phyloP scores from a whole-genome alignment of 2,329 filamentous ascomycete genomes.

The Hansfordia pulvinata region DNA sequence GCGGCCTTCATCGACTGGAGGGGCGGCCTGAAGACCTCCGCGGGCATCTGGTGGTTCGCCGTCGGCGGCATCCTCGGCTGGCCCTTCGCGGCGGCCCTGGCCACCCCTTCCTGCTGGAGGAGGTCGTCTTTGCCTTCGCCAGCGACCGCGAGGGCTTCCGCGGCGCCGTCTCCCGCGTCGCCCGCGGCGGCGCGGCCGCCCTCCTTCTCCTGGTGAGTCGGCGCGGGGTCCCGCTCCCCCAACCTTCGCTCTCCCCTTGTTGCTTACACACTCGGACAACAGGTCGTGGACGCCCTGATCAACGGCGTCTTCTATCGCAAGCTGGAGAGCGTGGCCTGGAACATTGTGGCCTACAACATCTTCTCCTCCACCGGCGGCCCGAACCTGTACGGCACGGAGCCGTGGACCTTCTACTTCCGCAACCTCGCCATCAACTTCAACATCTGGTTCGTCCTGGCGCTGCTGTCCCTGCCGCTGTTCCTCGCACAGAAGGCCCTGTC shows the following conservation, averaged over 20 bases:
- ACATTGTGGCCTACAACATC: constrained; percentile 93
- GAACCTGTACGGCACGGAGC: constrained; percentile 87
- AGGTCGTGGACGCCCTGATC: constrained; percentile 56
- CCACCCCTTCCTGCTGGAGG: constrained; percentile 69
- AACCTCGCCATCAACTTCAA: constrained; percentile 94
- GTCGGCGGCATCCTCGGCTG: constrained; percentile 77
- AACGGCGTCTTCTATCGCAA: constrained; percentile 82
- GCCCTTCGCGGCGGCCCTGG: constrained; percentile 83
- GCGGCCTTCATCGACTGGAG: constrained; percentile 86
- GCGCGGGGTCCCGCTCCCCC: not conserved
- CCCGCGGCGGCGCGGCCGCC: constrained; percentile 54
- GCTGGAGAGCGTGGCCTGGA: constrained; percentile 65
- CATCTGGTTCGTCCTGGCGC: constrained; percentile 74
- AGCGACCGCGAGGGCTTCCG: constrained; percentile 44
- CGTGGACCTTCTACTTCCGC: constrained; percentile 91
- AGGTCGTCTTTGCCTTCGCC: constrained; percentile 44
- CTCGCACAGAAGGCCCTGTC: constrained; percentile 56
- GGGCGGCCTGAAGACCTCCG: constrained; percentile 63
- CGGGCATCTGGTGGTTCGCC: constrained; percentile 84
- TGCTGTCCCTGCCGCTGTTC: constrained; percentile 63
- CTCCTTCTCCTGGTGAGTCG: constrained; percentile 53
- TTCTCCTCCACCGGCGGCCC: constrained; percentile 74
- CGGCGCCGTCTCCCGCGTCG: constrained; percentile 44
- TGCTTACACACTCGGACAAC: constrained; percentile 5
- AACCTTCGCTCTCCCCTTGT: not conserved